Conservation (phyloP, 495 filamentous ascomycete genomes). For the Penicillium cinerascens region DNA sequence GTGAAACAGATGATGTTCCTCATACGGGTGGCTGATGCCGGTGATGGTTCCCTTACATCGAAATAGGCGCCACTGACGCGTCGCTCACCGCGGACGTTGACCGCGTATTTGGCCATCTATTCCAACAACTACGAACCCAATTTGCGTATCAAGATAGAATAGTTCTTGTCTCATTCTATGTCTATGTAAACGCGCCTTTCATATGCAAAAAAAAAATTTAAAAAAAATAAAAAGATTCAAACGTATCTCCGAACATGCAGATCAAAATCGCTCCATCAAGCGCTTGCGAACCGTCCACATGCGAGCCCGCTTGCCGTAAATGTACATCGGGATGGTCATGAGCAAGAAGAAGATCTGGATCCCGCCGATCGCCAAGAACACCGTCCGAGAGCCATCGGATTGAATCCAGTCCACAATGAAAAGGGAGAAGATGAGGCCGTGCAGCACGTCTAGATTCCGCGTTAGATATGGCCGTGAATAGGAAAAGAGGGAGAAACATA, state of each 20-base stretch:
- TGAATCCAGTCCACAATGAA: slow-evolving; percentile 89
- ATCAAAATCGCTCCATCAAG: slow-evolving; percentile 82
- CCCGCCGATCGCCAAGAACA: slow-evolving; percentile 79
- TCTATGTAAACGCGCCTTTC: neutral
- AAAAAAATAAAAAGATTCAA: neutral
- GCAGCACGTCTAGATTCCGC: slow-evolving; percentile 61
- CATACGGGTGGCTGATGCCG: slow-evolving; percentile 24
- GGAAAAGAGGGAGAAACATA: slow-evolving; percentile 23
- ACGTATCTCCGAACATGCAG: neutral
- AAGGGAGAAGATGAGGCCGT: slow-evolving; percentile 84
- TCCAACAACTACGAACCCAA: neutral
- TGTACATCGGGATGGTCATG: slow-evolving; percentile 88
- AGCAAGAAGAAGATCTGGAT: slow-evolving; percentile 76
- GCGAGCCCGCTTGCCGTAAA: slow-evolving; percentile 88
- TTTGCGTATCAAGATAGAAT: neutral
- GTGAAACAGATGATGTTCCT: slow-evolving; percentile 45
- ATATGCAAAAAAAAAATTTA: neutral
- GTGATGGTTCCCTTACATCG: neutral
- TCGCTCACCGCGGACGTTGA: slow-evolving; percentile 32
- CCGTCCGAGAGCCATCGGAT: slow-evolving; percentile 66
- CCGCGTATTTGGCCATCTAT: neutral
- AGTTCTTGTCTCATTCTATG: neutral
- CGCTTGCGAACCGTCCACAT: slow-evolving; percentile 94
- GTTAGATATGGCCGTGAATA: neutral
- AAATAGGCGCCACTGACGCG: slow-evolving; percentile 22